Evolutionary conservation across 352 stramenopile genomes (phyloP), one percentile per base, ranked within the genome.

Genomic region (Pythium diclinum): DNA sequence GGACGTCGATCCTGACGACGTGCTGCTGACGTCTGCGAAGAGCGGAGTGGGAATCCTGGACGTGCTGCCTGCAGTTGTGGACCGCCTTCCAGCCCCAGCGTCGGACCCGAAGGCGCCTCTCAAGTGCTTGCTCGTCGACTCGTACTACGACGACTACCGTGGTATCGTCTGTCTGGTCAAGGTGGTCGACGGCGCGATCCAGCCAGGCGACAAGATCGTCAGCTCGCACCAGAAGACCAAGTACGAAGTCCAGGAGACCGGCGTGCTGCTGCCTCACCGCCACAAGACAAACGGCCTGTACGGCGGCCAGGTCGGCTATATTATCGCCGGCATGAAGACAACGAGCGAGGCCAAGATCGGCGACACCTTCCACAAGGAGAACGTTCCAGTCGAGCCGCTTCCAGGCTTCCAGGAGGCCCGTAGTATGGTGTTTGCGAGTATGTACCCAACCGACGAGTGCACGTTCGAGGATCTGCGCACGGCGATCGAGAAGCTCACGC

Each of bases 391-490:
- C 0, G 76, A 87, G 63, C 70, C 86, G 3, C 68, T 95, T 9
- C 84, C 85, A 3, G 87, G 87, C 42, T 93, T 95, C 61, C 83
- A 95, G 67, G 83, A 92, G 56, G 87, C 83, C 2, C 78, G 81
- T 16, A 92, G 83, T 25, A 99, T 99, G 97, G 96, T 99, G n/a
- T 99, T 98, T 80, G 97, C 97, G 7, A 98, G 89, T 64, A 96
- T 99, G 68, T 99, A 99, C 80, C 97, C 98, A 5, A 94, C 97
- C 10, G 95, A 99, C 52, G 89, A 95, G 56, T 95, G 90, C 59
- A 95, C 83, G 38, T 99, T 99, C 71, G 96, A 99, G 57, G 96
- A 98, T 51, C 72, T 99, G 53, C 87, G 89, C n/a, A 84, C 87
- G 1, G 95, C 97, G 7, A 96, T 99, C 16, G 94, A 98, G 59